Percentiles rank a stretch among this genome's conserved stretches.
These are phyloP conservation scores for Ambrosia trifida DNA, from an alignment of 129 eudicot species.

Conservation along the genomic window DNA sequence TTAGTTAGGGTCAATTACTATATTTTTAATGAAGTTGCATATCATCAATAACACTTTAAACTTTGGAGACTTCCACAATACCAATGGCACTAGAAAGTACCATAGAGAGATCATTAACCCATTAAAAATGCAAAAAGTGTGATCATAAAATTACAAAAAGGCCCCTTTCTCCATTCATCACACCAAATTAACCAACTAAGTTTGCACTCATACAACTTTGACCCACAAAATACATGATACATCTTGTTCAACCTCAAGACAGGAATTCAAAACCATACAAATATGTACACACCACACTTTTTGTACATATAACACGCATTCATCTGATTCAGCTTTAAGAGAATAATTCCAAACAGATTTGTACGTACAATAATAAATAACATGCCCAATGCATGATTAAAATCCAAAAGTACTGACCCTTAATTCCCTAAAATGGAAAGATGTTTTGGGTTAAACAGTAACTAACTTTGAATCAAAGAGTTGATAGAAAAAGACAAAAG, in stretches of 20 bases:
- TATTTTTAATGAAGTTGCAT: not conserved
- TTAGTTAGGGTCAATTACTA: too few species aligned
- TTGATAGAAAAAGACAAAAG: not conserved
- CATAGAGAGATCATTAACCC: not conserved
- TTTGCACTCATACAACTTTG: constrained; percentile 1
- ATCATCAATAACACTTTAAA: not conserved
- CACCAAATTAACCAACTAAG: constrained; percentile 18
- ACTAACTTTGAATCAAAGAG: not conserved
- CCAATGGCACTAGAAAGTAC: constrained; percentile 25
- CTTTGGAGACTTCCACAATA: constrained; percentile 7
- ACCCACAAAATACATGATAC: constrained; percentile 5
- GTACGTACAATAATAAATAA: constrained; percentile 24
- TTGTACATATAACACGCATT: not conserved
- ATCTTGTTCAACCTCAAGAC: not conserved
- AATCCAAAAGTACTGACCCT: constrained; percentile 23
- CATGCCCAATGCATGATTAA: constrained; percentile 27
- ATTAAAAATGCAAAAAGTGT: constrained; percentile 29
- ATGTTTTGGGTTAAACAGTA: not conserved
- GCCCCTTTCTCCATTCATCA: constrained; percentile 19
- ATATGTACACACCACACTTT: not conserved
- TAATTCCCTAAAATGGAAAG: constrained; percentile 13
- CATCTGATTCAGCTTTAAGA: not conserved
- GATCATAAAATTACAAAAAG: constrained; percentile 27
- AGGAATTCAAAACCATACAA: not conserved
- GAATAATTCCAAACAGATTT: not conserved